Percentiles rank a stretch among this genome's conserved stretches.
These are phyloP conservation scores for Hypoxylon sp. DNA, from an alignment of 2,329 filamentous ascomycete species.

Conservation along the genomic window DNA sequence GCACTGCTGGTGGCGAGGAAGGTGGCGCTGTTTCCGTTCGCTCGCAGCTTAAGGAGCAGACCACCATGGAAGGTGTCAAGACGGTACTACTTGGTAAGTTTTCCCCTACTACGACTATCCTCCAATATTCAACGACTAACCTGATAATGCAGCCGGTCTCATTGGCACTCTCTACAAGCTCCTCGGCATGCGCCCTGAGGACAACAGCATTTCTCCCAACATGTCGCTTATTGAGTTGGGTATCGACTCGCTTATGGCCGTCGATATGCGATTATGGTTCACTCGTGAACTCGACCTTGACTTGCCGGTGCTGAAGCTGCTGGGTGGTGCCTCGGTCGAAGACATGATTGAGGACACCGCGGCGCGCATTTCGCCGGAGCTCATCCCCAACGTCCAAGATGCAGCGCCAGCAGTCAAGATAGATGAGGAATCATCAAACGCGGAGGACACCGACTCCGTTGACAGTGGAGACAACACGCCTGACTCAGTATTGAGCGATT, in stretches of 20 bases:
- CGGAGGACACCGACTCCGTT: constrained; percentile 16
- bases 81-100: constrained; percentile 26
- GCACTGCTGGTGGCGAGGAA: constrained; percentile 22
- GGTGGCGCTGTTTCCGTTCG: constrained; percentile 16
- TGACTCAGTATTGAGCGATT: constrained; percentile 19
- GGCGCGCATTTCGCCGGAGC: constrained; percentile 17
- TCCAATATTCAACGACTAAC: background rate
- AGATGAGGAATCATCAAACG: constrained; percentile 9
- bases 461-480: constrained; percentile 16
- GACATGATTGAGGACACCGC: constrained; percentile 28
- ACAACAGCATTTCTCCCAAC: constrained; percentile 21
- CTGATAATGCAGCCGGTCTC: constrained; percentile 18
- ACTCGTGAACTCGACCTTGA: constrained; percentile 22
- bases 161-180: constrained; percentile 26
- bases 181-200: constrained; percentile 18
- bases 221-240: constrained; percentile 22
- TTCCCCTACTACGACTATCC: background rate
- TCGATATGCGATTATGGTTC: constrained; percentile 27
- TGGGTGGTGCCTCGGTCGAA: constrained; percentile 25
- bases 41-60: constrained; percentile 23
- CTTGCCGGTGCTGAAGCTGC: constrained; percentile 24
- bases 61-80: constrained; percentile 27
- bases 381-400: constrained; percentile 22
- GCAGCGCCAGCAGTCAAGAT: background rate
- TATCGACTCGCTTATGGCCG: constrained; percentile 24